Evolutionary conservation across 2,329 filamentous ascomycete genomes (phyloP), one percentile per base, ranked within the genome.

Genomic region (Fusarium robinianum): DNA sequence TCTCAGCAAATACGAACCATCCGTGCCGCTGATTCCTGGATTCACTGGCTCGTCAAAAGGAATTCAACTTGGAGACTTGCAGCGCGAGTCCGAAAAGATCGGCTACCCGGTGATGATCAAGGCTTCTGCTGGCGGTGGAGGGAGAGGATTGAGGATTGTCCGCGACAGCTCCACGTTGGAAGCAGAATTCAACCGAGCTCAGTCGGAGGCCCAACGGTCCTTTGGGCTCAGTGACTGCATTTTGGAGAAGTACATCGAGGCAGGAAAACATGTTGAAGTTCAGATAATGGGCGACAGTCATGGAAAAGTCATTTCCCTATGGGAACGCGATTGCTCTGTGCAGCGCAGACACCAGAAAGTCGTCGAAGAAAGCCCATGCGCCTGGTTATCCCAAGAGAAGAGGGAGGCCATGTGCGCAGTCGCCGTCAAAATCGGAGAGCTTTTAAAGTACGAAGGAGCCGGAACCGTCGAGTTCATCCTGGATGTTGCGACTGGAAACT

Each of bases 311-410:
- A 47, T 68, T 6, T 62, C 61, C 12, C 47, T 73, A 2, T 65
- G 66, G 32, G 73, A 76, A 26, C 59, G 74, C 5, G 73, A 76
- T 18, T 76, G 74, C 41, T 73, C 68, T 2, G 59, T 76, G 1
- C 72, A 77, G 34, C 58, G 73, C 6, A 61, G 72, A 3, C 67
- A 75, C 41, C 73, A 76, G 45, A 76, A 76, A 45, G 66, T 76
- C 5, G 64, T 76, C 6, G 74, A 77, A 45, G 68, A 72, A 40
- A 53, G 48, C 0, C 62, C 62, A 4, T 60, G 51, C 24, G 24
- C 34, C 26, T 37, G 34, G 34, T 10, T 37, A 6, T 25, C n/a
- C 8, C 34, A 37, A 24, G 18, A 15, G 6, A 22, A 37, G 8
- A 15, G 34, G 2, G 34, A 37, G 19, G 34, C 23, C 16, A 37